Base-by-base conservation (phyloP, 768 basidiomycete species). In the Lyophyllum shimeji region DNA sequence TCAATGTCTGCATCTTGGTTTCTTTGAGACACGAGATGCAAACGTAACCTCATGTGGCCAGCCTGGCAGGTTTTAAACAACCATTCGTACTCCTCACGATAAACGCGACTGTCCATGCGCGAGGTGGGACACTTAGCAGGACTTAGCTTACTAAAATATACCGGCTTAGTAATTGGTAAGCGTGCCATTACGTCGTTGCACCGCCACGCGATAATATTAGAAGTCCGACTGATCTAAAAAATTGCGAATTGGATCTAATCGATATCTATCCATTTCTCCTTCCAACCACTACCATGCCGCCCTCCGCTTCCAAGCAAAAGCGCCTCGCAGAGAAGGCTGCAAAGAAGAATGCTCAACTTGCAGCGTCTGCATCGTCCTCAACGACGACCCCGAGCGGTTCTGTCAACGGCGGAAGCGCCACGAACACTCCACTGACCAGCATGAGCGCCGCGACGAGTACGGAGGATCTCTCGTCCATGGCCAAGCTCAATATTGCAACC, bases 311-410 rank as follows among this genome's bases (percentile, higher is more conserved):
- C 46, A 93, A 93, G 69, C 92, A 94, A 73, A 98, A 98, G 72
- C 86, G 96, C 46, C 83, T 97, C 55, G 95, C 93, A 58, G 95
- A 96, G 73, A 97, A 97, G 73, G 94, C 87, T 18, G 90, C 90
- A 57, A 91, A 90, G 70, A 83, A 87, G 70, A 80, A 84, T 53
- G 80, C 87, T 9, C 66, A 51, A 7, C 69, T 77, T 20, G 77
- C 74, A 23, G 71, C 72, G 9, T 66, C 73, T 9, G 80, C 84
- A 7, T 75, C 83, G 3, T 80, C 85, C 15, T 80, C 81, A 11
- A 74, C 79, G 12, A 74, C 79, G 34, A 79, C 67, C 71, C 87
- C 90, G 3, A 73, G 84, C 0, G 86, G 84, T 52, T 90, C 90
- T 1, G 77, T 78, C 24, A 79, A 78, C 67, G 88, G 82, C 54